Percentiles rank a stretch among this genome's conserved stretches.
These are phyloP conservation scores for Globisporangium iwayamae DNA, from an alignment of 352 stramenopile genomes.

Conservation along the genomic window DNA sequence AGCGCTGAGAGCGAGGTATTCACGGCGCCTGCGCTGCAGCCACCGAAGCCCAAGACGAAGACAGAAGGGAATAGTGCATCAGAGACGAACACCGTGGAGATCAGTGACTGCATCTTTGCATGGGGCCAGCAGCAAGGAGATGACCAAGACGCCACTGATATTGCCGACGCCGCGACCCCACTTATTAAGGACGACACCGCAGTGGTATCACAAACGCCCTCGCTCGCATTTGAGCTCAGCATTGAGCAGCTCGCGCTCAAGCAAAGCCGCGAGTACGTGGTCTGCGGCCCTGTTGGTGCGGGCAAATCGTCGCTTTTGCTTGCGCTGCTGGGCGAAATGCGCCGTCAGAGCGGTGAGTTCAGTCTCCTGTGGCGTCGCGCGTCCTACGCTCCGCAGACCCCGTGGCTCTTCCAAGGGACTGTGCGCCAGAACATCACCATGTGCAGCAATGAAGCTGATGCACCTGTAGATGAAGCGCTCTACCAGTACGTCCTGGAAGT, in stretches of 20 bases:
- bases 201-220: neutral
- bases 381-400: slow-evolving; percentile 74
- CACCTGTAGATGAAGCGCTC: slow-evolving; percentile 27
- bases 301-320: slow-evolving; percentile 96
- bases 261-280: slow-evolving; percentile 41
- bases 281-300: slow-evolving; percentile 89
- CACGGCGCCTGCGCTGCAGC: neutral
- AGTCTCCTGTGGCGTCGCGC: slow-evolving; percentile 18
- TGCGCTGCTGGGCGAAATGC: slow-evolving; percentile 96
- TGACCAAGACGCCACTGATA: neutral
- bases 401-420: slow-evolving; percentile 68
- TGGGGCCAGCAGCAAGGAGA: slow-evolving; percentile 14
- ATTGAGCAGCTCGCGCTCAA: slow-evolving; percentile 43
- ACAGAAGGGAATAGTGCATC: neutral
- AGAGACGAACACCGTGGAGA: slow-evolving; percentile 19
- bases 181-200: slow-evolving; percentile 9
- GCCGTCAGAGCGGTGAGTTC: slow-evolving; percentile 29
- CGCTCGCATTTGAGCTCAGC: slow-evolving; percentile 34
- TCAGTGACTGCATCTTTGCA: slow-evolving; percentile 27
- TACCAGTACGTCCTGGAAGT: slow-evolving; percentile 54
- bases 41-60: slow-evolving; percentile 10
- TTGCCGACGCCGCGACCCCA: neutral
- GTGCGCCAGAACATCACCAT: slow-evolving; percentile 71
- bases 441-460: slow-evolving; percentile 19
- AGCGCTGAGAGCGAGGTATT: slow-evolving; percentile 8